Base-by-base conservation (phyloP, 495 filamentous ascomycete species). In the Penicillium ucsense region DNA sequence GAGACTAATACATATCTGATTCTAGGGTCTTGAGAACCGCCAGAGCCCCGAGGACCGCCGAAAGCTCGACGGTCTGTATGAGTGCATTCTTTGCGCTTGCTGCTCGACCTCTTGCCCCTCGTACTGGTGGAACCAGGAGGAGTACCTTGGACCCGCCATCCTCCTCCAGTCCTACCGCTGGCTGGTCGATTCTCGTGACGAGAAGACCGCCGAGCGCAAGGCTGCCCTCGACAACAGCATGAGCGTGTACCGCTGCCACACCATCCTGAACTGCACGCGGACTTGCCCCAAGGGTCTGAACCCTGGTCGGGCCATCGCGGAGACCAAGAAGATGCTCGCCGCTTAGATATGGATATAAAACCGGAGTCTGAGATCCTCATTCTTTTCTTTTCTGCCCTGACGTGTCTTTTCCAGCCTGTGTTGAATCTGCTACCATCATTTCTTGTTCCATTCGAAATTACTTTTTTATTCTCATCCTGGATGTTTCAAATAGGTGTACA, bases 41-140 rank as follows among this genome's bases (percentile, higher is more conserved):
- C 92, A 97, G 74, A 84, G 76, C 57, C 86, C 85, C 65, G 86
- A 77, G 48, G 88, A 97, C 47, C 89, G 91, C 58, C 86, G 82
- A 73, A 98, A 96, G 80, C 83, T 98, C 48, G 92, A 98, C 68
- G 92, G 92, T 48, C 80, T 98, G 41, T 98, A 98, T 75, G 92
- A 98, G 72, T 98, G 92, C 76, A 98, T 98, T 67, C 86, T 98
- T 43, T 98, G 92, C 81, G 91, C 91, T 54, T 98, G 92, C 82
- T 98, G 92, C 83, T 89, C 85, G 51, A 98, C 92, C 27, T 94
- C 89, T 32, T 98, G 92, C 75, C 92, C 92, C 3, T 92, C 86
- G 6, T 98, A 98, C 79, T 98, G 92, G 92, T 98, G 92, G 92
- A 98, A 98, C 76, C 81, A 80, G 58, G 88, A 95, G 70, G 89